Percentiles rank a stretch among this genome's conserved stretches.
Conservation (phyloP, 352 stramenopile species). For the Phytophthora quininea region DNA sequence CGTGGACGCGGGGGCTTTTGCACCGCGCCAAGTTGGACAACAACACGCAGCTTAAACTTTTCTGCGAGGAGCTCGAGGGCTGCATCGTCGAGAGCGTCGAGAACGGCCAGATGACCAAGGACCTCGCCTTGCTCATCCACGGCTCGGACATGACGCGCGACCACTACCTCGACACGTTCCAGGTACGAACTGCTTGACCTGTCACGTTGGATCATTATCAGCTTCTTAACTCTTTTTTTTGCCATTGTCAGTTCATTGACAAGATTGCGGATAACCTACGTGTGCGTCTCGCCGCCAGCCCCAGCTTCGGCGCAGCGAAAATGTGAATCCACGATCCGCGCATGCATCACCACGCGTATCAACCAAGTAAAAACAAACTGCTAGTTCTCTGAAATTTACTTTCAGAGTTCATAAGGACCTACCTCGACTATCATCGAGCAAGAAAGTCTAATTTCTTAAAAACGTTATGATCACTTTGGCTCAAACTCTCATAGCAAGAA, state of each 20-base stretch:
- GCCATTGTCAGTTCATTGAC: slow-evolving; percentile 50
- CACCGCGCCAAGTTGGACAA: slow-evolving; percentile 87
- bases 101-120: slow-evolving; percentile 87
- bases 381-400: too few species aligned
- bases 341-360: neutral
- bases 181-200: slow-evolving; percentile 12
- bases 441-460: too few species aligned
- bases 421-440: too few species aligned
- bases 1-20: slow-evolving; percentile 84
- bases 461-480: too few species aligned
- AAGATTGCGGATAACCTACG: slow-evolving; percentile 58
- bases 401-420: too few species aligned
- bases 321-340: neutral
- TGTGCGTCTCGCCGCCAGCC: slow-evolving; percentile 37
- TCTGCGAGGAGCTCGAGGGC: slow-evolving; percentile 77
- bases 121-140: slow-evolving; percentile 85
- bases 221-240: slow-evolving; percentile 1
- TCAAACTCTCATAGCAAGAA: too few species aligned
- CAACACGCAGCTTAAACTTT: slow-evolving; percentile 77
- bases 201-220: too few species aligned
- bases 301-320: slow-evolving; percentile 46
- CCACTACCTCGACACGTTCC: slow-evolving; percentile 85
- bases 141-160: slow-evolving; percentile 72
- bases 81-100: slow-evolving; percentile 87
- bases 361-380: too few species aligned